Evolutionary conservation across 768 basidiomycete genomes (phyloP), one percentile per base, ranked within the genome.

Genomic region (Russula dissimulans): DNA sequence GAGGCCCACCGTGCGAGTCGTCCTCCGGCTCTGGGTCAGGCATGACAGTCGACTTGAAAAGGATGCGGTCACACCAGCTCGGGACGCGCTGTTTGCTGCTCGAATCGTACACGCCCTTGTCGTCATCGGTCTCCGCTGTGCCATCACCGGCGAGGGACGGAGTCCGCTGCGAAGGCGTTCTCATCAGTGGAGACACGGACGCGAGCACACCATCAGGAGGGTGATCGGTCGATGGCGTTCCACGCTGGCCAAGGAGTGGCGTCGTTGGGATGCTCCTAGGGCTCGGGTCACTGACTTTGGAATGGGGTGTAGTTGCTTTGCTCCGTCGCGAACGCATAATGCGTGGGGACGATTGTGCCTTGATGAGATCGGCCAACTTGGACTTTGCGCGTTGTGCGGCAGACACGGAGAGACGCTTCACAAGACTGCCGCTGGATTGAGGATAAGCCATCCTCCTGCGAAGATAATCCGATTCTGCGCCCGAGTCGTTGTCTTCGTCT

Each of bases 41-140:
- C 34, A 74, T 68, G 29, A 87, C 76, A 0, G 85, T 90, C 5
- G 86, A 79, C 71, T 90, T 92, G 84, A 84, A 91, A 5, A 92
- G 72, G 47, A 92, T 88, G 18, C 90, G 83, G 69, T 92, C 90
- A 67, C 90, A 92, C 90, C 90, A 91, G 70, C 89, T 89, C 5
- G 90, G 90, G 29, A 91, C 90, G 18, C 90, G 84, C 66, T 83
- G 81, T 71, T 92, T 91, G 66, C 81, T 76, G 10, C 89, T 91
- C 31, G 86, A 84, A 71, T 92, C 90, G 67, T 91, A 91, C 3
- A 88, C 83, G 17, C 85, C 87, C 66, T 78, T 79, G 44, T 81
- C 81, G 36, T 78, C 78, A 1, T 74, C 70, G n/a, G 31, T 74
- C 71, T 73, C 71, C 32, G 72, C 41, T 67, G 69, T 11, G 77